A percentile compares a stretch with the other conserved stretches of the same genome.
Conservation (phyloP, 2,329 filamentous ascomycete species). For the Botrytis byssoidea region DNA sequence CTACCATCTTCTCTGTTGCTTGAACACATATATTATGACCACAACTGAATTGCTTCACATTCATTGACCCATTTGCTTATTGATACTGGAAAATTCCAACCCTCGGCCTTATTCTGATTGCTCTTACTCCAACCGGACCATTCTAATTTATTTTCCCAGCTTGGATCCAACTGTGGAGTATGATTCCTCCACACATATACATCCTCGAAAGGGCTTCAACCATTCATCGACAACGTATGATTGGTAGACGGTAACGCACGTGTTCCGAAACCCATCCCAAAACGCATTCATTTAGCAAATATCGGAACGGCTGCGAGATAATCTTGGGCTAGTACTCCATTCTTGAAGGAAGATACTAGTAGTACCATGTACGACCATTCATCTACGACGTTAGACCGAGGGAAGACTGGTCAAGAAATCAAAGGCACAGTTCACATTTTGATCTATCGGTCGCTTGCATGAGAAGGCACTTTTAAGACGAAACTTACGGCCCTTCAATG, state of each 20-base stretch:
- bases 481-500: background rate
- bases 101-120: background rate
- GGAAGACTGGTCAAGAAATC: background rate
- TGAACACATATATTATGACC: background rate
- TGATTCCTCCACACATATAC: background rate
- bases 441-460: background rate
- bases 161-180: background rate
- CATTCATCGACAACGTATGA: background rate
- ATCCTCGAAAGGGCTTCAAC: background rate
- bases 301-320: constrained; percentile 5
- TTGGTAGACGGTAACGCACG: background rate
- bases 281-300: background rate
- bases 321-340: background rate
- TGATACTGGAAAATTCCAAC: background rate
- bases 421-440: background rate
- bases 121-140: background rate
- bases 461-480: background rate
- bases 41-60: background rate
- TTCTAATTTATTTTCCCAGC: background rate
- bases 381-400: background rate
- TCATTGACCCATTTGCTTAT: background rate
- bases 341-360: background rate
- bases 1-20: background rate
- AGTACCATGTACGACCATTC: background rate
- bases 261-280: background rate